Percentiles rank a stretch among this genome's conserved stretches.
phyloP scores from a whole-genome alignment of 208 protist genomes.

The Crithidia expoeki region DNA sequence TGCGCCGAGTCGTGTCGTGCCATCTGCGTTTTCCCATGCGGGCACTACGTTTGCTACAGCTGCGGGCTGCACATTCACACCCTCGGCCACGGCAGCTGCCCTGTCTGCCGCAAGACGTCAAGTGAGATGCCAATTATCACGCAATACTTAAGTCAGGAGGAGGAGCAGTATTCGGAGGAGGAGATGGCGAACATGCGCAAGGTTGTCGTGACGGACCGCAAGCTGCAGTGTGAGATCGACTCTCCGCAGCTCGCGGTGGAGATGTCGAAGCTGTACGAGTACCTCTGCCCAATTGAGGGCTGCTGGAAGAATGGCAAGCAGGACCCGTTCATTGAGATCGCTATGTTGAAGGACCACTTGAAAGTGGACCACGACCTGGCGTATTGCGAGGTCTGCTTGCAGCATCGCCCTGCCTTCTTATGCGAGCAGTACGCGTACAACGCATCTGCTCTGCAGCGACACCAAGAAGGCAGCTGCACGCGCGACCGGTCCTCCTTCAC shows the following conservation, averaged over 20 bases:
- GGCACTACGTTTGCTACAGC: conserved; percentile 82
- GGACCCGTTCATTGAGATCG: conserved; percentile 75
- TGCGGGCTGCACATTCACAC: conserved; percentile 85
- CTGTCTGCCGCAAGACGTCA: conserved; percentile 66
- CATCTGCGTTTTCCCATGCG: conserved; percentile 79
- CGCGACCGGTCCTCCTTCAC: conserved; percentile 74
- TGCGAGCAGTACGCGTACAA: conserved; percentile 86
- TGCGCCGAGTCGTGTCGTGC: conserved; percentile 73
- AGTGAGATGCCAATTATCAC: conserved; percentile 58
- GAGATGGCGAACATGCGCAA: conserved; percentile 50
- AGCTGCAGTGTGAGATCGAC: conserved; percentile 69
- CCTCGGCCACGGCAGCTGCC: conserved; percentile 57
- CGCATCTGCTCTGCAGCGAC: conserved; percentile 44
- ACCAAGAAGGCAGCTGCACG: conserved; percentile 64
- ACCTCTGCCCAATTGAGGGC: conserved; percentile 63
- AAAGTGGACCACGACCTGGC: conserved; percentile 57
- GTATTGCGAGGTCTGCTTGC: conserved; percentile 83
- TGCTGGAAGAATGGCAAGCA: conserved; percentile 77
- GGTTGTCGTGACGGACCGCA: conserved; percentile 31
- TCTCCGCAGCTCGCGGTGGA: conserved; percentile 48
- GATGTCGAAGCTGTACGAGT: conserved; percentile 75
- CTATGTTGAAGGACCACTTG: conserved; percentile 74
- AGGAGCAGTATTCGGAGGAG: conserved; percentile 66
- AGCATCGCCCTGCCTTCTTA: conserved; percentile 76
- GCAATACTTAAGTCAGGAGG: conserved; percentile 36